These are phyloP conservation scores for Amborella trichopoda DNA, from an alignment of 164 flowering plant species.

Conservation along the genomic window DNA sequence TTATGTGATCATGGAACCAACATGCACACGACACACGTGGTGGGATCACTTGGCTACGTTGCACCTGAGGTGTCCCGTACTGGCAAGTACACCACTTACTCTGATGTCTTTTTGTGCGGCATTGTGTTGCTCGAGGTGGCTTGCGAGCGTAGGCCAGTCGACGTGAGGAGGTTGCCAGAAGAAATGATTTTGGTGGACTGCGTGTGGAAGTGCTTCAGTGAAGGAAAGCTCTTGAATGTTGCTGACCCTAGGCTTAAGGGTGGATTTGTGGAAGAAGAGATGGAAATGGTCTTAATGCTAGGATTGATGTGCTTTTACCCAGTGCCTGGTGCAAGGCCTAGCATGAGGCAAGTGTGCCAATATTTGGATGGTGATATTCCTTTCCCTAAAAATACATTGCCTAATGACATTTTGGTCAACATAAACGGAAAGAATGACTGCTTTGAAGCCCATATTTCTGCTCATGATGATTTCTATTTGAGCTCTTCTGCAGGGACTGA, in stretches of 20 bases:
- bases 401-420: no score
- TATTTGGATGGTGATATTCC: no score
- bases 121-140: conserved; percentile 72
- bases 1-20: conserved; percentile 47
- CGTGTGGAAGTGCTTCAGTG: conserved; percentile 45
- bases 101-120: conserved; percentile 78
- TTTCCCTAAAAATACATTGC: no score
- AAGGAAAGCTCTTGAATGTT: conserved; percentile 35
- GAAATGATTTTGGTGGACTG: conserved; percentile 52
- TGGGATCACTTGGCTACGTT: conserved; percentile 78
- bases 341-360: conserved; percentile 69
- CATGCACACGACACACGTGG: conserved; percentile 52
- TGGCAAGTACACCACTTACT: conserved; percentile 38
- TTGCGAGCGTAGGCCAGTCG: conserved; percentile 69
- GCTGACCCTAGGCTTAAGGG: conserved; percentile 46
- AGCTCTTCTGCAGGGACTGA: no score
- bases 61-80: conserved; percentile 65
- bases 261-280: conserved; percentile 36
- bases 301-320: conserved; percentile 76
- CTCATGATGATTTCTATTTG: no score
- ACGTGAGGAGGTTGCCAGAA: no score
- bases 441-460: no score
- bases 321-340: conserved; percentile 48
- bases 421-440: no score
- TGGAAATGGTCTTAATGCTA: conserved; percentile 48